Evolutionary conservation across 441 rosid genomes (phyloP), one percentile per base, ranked within the genome.

Genomic region (Sinapis alba): DNA sequence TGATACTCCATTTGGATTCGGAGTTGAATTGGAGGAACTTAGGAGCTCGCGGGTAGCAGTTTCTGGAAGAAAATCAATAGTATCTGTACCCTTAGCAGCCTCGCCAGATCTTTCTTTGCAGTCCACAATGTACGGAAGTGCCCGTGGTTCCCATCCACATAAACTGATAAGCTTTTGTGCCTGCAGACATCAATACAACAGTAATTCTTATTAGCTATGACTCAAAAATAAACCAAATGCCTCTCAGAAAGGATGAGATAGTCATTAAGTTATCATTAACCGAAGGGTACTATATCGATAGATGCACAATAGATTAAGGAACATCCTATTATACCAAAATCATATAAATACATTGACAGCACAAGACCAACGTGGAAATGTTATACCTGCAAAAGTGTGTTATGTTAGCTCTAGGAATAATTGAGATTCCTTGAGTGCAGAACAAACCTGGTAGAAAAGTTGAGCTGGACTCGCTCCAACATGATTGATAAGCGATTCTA

Each of bases 101-200:
- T 81, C 88, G 65, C 62, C 72, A 47, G 82, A 65, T 56, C 61
- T 82, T 57, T 83, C 86, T 78, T 85, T 85, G 83, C 86, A 85
- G 65, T 88, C 11, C 41, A 34, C 12, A 34, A 86, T 78, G 79
- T 90, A 93, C 57, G 99, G 90, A 65, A 93, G 82, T 32, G 75
- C 75, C 3, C 92, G 92, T 0, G 94, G 93, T 78, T 93, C 98
- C 99, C 99, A 96, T 68, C 98, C 99, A 71, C 96, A 91, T 54
- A 96, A 83, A 83, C 94, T 86, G 75, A 86, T 84, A 65, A 90
- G 82, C 73, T 88, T 91, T 68, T 82, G 83, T 62, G 97, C 97
- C 99, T 93, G 92, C 79, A 80, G 72, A 78, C 11, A 34, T 34
- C 41, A 78, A 20, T 64, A 69, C 23, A 68, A 26, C 38, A 80